Evolutionary conservation across 192 early-diverging fungal species (phyloP), one percentile per base, ranked within the genome.

Genomic region (Umbelopsis sp.): DNA sequence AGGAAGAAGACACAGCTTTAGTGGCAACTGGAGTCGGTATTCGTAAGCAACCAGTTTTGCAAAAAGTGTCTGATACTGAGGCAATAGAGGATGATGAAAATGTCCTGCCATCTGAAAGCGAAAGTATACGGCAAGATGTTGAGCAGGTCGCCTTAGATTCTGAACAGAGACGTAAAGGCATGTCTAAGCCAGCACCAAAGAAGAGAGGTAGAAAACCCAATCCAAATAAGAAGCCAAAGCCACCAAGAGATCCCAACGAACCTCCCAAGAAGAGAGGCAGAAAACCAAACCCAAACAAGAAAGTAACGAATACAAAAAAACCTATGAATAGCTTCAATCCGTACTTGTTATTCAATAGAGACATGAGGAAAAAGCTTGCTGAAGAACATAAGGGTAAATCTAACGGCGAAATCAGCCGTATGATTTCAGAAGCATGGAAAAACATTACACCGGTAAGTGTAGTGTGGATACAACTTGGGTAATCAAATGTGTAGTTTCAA

Each of bases 241-340:
- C 26, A 16, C 10, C 56, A 34, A 11, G 56, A 11, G 56, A 62
- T 8, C 56, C 29, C 29, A 62, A 62, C n/a, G 47, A 49, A 21
- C 47, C 47, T 6, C 20, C 47, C 8, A 49, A 49, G 17, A 49
- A 49, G 47, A 49, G n/a, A 49, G 47, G 47, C 47, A 49, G 47
- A 49, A 49, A 49, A 16, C 47, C 47, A 1, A 49, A 21, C 20
- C 20, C 38, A 6, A 6, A 41, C 12, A 21, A 49, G 47, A 49
- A 49, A 49, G 4, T 5, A 1, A 17, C 5, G 47, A 49, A 49
- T 9, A 21, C 47, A 11, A 62, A 62, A 31, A 62, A 62, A 12
- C 56, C 56, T 16, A 62, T 62, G 56, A 62, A 62, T 32, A 34
- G 56, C 31, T 62, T 62, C 56, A 62, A 62, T 62, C 29, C 56